These are phyloP conservation scores for Chlorella sp. DNA, from an alignment of 139 green algal species.

Conservation along the genomic window DNA sequence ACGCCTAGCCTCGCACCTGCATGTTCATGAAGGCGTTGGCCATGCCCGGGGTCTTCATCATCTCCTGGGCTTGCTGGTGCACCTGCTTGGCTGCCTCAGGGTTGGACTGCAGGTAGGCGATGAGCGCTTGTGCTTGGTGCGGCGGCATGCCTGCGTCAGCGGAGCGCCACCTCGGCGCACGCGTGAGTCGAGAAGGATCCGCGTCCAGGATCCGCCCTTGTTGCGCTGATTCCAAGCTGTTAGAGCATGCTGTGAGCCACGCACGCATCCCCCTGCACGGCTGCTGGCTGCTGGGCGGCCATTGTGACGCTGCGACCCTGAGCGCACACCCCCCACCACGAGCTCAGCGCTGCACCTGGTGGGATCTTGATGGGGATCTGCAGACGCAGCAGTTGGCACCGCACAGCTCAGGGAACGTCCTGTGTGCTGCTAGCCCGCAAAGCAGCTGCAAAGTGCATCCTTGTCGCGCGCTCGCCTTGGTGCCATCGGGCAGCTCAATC, in stretches of 20 bases:
- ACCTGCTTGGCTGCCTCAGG: slow-evolving; percentile 50
- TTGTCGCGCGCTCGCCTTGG: slow-evolving; percentile 24
- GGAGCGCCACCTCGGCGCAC: background rate
- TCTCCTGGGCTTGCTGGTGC: slow-evolving; percentile 16
- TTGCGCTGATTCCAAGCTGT: background rate
- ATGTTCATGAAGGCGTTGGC: slow-evolving; percentile 36
- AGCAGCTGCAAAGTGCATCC: background rate
- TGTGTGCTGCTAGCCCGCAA: background rate
- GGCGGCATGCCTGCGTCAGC: slow-evolving; percentile 30
- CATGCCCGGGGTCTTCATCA: slow-evolving; percentile 41
- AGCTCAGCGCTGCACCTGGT: background rate
- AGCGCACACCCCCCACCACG: background rate
- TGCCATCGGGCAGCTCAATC: slow-evolving; percentile 41
- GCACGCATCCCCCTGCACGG: background rate
- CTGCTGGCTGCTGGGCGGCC: background rate
- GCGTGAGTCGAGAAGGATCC: background rate
- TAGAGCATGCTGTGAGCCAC: background rate
- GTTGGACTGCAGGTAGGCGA: slow-evolving; percentile 59
- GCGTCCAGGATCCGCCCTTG: background rate
- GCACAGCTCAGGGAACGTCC: background rate
- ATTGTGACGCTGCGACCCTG: background rate
- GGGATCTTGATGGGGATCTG: slow-evolving; percentile 43
- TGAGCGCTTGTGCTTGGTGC: slow-evolving; percentile 32
- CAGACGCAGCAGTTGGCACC: slow-evolving; percentile 1
- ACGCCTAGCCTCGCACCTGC: slow-evolving; percentile 17